Evolutionary conservation across 2,329 filamentous ascomycete genomes (phyloP).

Genomic region (Aspergillus eucalypticola): DNA sequence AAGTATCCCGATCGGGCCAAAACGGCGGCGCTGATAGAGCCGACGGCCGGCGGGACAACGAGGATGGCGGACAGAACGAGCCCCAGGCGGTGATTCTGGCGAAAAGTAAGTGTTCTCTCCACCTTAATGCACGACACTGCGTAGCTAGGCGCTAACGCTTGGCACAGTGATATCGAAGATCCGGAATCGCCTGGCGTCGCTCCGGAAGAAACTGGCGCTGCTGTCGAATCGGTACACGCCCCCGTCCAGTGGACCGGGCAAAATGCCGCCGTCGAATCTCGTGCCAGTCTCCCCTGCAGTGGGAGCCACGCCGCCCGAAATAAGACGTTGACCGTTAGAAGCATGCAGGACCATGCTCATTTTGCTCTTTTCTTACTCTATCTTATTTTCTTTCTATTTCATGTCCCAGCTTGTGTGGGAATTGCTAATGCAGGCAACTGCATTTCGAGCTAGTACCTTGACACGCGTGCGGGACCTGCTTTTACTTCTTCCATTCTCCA

Average conservation of each 20-base stretch:
- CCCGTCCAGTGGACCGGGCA: slow-evolving; percentile 29
- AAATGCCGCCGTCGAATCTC: slow-evolving; percentile 32
- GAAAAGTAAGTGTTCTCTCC: slow-evolving; percentile 46
- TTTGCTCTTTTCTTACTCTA: slow-evolving; percentile 12
- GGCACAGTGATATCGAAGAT: slow-evolving; percentile 51
- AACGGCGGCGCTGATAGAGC: slow-evolving; percentile 22
- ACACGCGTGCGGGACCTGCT: neutral
- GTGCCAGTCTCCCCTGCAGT: slow-evolving; percentile 35
- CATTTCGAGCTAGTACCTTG: neutral
- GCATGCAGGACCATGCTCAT: slow-evolving; percentile 21
- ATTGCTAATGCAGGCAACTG: neutral
- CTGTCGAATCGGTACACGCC: slow-evolving; percentile 50
- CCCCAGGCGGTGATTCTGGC: slow-evolving; percentile 45
- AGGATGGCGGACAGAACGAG: slow-evolving; percentile 51
- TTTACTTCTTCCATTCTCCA: neutral
- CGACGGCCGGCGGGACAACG: slow-evolving; percentile 32
- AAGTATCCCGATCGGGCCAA: slow-evolving; percentile 43
- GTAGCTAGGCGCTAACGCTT: slow-evolving; percentile 23
- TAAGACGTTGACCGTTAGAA: slow-evolving; percentile 19
- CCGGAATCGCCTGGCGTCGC: slow-evolving; percentile 47
- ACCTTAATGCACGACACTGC: neutral
- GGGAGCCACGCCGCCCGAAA: slow-evolving; percentile 37
- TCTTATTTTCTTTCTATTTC: slow-evolving; percentile 1
- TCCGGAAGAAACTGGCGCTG: slow-evolving; percentile 53
- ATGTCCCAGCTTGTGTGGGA: neutral